phyloP scores from a whole-genome alignment of 306 rosid species.

The Pyrus bretschneideri region DNA sequence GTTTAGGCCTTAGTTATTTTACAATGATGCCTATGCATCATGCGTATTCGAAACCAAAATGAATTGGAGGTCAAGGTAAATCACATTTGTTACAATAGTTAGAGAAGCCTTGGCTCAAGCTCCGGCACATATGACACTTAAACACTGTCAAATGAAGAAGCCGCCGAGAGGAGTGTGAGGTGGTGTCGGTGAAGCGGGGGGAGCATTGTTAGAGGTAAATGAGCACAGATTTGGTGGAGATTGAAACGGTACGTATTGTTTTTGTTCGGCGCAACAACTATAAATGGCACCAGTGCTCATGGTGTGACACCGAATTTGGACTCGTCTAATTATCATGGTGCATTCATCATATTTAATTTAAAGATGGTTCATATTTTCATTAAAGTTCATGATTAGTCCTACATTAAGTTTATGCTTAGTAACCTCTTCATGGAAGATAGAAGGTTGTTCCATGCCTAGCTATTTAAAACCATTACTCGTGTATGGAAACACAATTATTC shows the following conservation, averaged over 20 bases:
- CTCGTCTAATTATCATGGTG: no score
- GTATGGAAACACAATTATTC: no score
- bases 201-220: not conserved
- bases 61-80: not conserved
- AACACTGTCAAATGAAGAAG: not conserved
- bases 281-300: not conserved
- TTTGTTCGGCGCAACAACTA: not conserved
- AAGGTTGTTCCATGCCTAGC: no score
- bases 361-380: no score
- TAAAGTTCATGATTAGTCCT: no score
- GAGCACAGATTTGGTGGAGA: not conserved
- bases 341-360: no score
- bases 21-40: not conserved
- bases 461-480: no score
- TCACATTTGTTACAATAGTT: not conserved
- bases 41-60: no score
- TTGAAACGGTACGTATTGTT: not conserved
- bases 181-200: not conserved
- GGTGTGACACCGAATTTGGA: no score
- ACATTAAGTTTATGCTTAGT: no score
- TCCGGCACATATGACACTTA: not conserved
- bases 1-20: no score
- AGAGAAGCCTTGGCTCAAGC: not conserved
- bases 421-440: no score
- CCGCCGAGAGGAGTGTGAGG: not conserved